These are phyloP conservation scores for Falciphora oryzae DNA, from an alignment of 2,329 filamentous ascomycete genomes.

Conservation along the genomic window DNA sequence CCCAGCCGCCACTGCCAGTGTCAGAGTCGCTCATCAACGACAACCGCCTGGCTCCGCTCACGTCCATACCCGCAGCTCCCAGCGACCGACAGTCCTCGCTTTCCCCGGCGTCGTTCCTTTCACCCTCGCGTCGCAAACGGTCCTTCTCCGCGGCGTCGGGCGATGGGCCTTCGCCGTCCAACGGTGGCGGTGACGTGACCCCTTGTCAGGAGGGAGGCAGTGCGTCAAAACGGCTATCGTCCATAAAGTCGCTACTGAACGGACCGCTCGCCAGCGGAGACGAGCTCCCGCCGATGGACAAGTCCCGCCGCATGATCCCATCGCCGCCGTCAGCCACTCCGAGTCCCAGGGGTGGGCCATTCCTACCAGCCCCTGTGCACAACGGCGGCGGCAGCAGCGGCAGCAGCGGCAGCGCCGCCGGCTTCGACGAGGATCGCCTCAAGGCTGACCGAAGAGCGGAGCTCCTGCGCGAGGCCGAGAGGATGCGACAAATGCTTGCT, in stretches of 20 bases:
- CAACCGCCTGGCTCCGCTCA: constrained; percentile 52
- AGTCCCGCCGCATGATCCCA: constrained; percentile 35
- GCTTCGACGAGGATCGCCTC: constrained; percentile 40
- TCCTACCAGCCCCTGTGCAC: constrained; percentile 20
- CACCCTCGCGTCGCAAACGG: constrained; percentile 53
- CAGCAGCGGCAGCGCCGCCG: constrained; percentile 12
- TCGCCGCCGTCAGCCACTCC: constrained; percentile 37
- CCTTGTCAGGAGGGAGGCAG: constrained; percentile 41
- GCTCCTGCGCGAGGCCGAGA: constrained; percentile 67
- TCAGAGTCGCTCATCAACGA: constrained; percentile 44
- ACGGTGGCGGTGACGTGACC: constrained; percentile 25
- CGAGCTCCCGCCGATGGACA: constrained; percentile 26
- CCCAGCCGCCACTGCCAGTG: constrained; percentile 22
- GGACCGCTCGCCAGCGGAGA: constrained; percentile 36
- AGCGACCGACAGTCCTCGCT: constrained; percentile 50
- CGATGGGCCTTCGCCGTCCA: constrained; percentile 25
- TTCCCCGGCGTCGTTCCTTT: constrained; percentile 55
- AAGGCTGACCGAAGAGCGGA: constrained; percentile 59
- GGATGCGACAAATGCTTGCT: constrained; percentile 66
- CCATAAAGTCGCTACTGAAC: constrained; percentile 72
- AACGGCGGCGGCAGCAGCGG: constrained; percentile 8
- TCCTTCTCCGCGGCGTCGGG: constrained; percentile 59
- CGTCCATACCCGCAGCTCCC: constrained; percentile 34
- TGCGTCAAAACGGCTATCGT: constrained; percentile 57
- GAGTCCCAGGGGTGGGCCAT: constrained; percentile 32